phyloP scores from a whole-genome alignment of 2,329 filamentous ascomycete genomes.

The Claviceps arundinis region DNA sequence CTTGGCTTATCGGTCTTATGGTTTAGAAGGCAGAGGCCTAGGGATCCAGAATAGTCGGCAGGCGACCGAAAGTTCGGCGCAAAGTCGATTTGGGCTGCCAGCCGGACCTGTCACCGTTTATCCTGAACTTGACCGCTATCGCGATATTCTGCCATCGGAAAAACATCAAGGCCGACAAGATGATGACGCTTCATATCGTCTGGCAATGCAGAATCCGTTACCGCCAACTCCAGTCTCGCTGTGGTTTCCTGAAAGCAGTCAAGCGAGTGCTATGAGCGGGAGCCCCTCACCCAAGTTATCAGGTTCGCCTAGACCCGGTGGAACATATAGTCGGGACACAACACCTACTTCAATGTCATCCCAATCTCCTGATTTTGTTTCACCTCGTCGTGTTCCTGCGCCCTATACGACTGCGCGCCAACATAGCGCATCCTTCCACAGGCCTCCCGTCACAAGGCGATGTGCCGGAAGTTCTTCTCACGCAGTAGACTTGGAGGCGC shows the following conservation, averaged over 20 bases:
- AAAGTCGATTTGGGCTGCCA: slow-evolving; percentile 28
- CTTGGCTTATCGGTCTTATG: slow-evolving; percentile 19
- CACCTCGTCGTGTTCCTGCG: slow-evolving; percentile 30
- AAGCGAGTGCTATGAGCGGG: slow-evolving; percentile 46
- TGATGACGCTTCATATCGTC: slow-evolving; percentile 38
- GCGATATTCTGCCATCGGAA: slow-evolving; percentile 28
- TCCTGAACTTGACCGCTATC: slow-evolving; percentile 50
- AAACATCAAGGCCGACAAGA: slow-evolving; percentile 20
- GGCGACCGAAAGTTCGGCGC: slow-evolving; percentile 30
- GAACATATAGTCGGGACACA: slow-evolving; percentile 61
- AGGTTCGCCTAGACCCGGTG: slow-evolving; percentile 50
- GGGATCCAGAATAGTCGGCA: slow-evolving; percentile 27
- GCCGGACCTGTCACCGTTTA: slow-evolving; percentile 36
- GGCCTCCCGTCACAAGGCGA: slow-evolving; percentile 48
- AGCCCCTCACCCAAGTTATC: slow-evolving; percentile 67
- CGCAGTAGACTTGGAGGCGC: slow-evolving; percentile 29
- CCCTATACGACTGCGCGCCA: slow-evolving; percentile 32
- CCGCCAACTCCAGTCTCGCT: slow-evolving; percentile 43
- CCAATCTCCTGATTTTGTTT: slow-evolving; percentile 52
- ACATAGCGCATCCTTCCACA: slow-evolving; percentile 39
- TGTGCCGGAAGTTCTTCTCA: slow-evolving; percentile 41
- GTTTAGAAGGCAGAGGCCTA: slow-evolving; percentile 21
- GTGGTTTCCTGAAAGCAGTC: slow-evolving; percentile 47
- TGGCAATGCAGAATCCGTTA: slow-evolving; percentile 52
- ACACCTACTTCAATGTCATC: slow-evolving; percentile 69